Conservation (phyloP, 495 filamentous ascomycete species). For the Talaromyces thailandensis region DNA sequence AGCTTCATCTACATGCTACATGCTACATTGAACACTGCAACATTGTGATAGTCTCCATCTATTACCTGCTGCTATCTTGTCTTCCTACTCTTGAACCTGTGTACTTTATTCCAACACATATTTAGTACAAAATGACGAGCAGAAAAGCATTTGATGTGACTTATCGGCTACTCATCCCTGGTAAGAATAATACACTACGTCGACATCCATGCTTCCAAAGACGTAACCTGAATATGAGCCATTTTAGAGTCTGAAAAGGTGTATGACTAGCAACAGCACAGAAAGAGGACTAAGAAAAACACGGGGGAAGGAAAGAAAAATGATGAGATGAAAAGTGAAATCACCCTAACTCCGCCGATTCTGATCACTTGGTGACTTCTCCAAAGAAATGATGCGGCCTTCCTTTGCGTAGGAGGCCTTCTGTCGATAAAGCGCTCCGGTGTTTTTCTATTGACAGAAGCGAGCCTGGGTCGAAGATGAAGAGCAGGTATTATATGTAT, state of each 20-base stretch:
- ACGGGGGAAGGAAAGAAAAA: background rate
- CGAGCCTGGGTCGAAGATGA: background rate
- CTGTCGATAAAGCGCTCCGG: constrained; percentile 2
- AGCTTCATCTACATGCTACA: too few species aligned
- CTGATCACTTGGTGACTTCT: background rate
- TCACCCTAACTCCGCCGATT: constrained; percentile 5
- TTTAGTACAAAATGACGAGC: background rate
- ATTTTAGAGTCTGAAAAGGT: background rate
- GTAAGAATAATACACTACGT: background rate
- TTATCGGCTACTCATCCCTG: background rate
- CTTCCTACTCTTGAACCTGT: too few species aligned
- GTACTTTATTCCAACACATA: background rate
- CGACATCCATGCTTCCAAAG: background rate
- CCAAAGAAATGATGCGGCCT: background rate
- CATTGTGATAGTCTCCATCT: too few species aligned
- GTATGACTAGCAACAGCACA: background rate
- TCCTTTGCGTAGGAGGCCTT: background rate
- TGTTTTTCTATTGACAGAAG: background rate
- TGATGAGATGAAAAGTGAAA: background rate
- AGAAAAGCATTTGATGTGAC: background rate
- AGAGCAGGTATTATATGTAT: constrained; percentile 5
- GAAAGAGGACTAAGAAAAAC: background rate
- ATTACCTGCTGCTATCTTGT: too few species aligned
- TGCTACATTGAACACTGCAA: too few species aligned
- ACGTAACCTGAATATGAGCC: constrained; percentile 1